These are phyloP conservation scores for Penicillium canescens DNA, from an alignment of 495 filamentous ascomycete genomes.

Conservation along the genomic window DNA sequence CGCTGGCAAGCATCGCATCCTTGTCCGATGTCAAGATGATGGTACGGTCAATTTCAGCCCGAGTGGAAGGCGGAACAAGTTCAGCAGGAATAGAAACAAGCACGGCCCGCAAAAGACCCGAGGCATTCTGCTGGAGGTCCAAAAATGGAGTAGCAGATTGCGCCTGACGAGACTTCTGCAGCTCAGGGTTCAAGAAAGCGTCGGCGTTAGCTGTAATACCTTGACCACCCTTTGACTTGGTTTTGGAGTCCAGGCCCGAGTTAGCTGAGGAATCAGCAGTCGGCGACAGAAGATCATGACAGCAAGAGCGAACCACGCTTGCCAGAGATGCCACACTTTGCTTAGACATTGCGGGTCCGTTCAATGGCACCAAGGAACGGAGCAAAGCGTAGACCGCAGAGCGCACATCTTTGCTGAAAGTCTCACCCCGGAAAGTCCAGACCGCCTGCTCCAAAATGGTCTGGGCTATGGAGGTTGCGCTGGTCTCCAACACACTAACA, in stretches of 20 bases:
- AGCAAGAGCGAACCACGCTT: constrained; percentile 59
- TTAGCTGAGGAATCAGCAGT: constrained; percentile 31
- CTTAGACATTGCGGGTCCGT: constrained; percentile 65
- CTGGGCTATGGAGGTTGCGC: constrained; percentile 53
- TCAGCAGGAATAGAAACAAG: constrained; percentile 61
- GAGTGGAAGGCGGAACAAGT: constrained; percentile 59
- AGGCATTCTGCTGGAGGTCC: constrained; percentile 48
- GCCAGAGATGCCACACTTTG: constrained; percentile 57
- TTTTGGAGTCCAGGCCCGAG: constrained; percentile 30
- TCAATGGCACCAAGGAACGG: constrained; percentile 53
- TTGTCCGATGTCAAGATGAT: constrained; percentile 68
- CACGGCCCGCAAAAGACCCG: constrained; percentile 58
- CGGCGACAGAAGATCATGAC: constrained; percentile 60
- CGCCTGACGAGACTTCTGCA: constrained; percentile 28
- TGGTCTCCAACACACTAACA: constrained; percentile 52
- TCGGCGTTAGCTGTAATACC: constrained; percentile 50
- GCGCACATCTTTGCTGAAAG: constrained; percentile 56
- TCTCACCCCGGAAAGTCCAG: constrained; percentile 67
- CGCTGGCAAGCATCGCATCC: constrained; percentile 72
- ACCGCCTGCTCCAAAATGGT: constrained; percentile 65
- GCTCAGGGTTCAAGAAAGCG: constrained; percentile 46
- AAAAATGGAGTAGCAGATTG: constrained; percentile 21
- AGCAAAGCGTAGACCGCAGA: constrained; percentile 58
- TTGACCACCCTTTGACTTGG: constrained; percentile 37
- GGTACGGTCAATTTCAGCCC: constrained; percentile 73